Percentiles rank a stretch among this genome's conserved stretches.
phyloP scores from a whole-genome alignment of 2,329 filamentous ascomycete species.

The Paraconiothyrium brasiliense region DNA sequence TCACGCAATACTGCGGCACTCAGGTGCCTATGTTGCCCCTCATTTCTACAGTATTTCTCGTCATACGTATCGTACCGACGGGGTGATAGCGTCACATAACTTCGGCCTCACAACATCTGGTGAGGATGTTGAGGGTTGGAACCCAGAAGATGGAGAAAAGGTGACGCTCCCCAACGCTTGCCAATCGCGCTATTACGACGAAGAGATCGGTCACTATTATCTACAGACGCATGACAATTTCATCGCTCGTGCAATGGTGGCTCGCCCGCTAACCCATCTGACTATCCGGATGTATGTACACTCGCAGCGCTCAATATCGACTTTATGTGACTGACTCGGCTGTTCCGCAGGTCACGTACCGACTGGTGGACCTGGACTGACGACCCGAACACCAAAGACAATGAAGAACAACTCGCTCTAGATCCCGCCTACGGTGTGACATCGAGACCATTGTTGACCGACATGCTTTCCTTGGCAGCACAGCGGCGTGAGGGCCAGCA shows the following conservation, averaged over 20 bases:
- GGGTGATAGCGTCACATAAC: conserved; percentile 2
- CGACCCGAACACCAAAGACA: neutral
- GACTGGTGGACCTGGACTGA: conserved; percentile 15
- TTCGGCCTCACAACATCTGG: conserved; percentile 8
- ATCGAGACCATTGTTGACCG: neutral
- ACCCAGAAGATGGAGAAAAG: conserved; percentile 10
- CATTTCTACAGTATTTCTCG: neutral
- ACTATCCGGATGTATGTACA: conserved; percentile 9
- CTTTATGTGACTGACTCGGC: neutral
- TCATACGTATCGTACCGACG: neutral
- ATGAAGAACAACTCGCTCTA: conserved; percentile 11
- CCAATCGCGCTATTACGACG: neutral
- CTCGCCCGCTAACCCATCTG: conserved; percentile 12
- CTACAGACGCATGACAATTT: neutral
- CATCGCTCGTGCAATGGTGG: conserved; percentile 13
- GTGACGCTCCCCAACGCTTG: conserved; percentile 1
- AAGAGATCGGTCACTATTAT: neutral
- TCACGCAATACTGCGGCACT: neutral
- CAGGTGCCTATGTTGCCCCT: conserved; percentile 12
- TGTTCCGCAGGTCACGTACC: neutral
- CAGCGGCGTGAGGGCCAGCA: conserved; percentile 7
- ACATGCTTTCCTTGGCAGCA: conserved; percentile 11
- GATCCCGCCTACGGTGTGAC: conserved; percentile 7
- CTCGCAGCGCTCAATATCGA: too few relatives aligned
- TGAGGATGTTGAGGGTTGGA: neutral